Evolutionary conservation across 371 early-diverging fungal species (phyloP), one percentile per base, ranked within the genome.

Genomic region (Cokeromyces recurvatus): DNA sequence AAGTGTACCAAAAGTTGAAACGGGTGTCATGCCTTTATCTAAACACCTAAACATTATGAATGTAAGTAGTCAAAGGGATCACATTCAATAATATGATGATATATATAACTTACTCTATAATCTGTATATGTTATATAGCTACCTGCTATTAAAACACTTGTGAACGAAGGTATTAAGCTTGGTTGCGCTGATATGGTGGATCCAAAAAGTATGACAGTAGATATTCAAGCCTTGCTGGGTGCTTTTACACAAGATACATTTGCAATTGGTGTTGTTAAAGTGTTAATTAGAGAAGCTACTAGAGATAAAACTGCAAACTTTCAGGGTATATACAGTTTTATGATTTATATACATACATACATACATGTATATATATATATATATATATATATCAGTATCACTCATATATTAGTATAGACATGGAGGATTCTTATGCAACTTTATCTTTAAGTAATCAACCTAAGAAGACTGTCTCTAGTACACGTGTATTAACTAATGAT

Each of bases 1-100:
- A 11, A 71, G 55, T 32, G 55, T 57, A 2, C 72, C 68, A 2
- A 51, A 42, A 5, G 57, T 71, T 17, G 72, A 71, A 44, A 68
- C 68, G 7, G 68, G 58, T 20, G 66, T 71, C 10, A 67, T 71
- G 72, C 68, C 72, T 1, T 38, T 71, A 24, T 46, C 68, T 25
- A 61, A 60, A 24, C 66, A 71, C 31, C 15, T 71, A 4, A 71
- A 71, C 38, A 62, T 71, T 11, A 71, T 71, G 72, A 62, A 68
- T 44, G 65, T 62, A 59, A 49, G 59, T 48, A n/a, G n/a, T n/a
- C n/a, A n/a, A n/a, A n/a, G n/a, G n/a, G n/a, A n/a, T n/a, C n/a
- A n/a, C n/a, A n/a, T n/a, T n/a, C n/a, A n/a, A n/a, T n/a, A n/a
- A n/a, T n/a, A n/a, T n/a, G n/a, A n/a, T n/a, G n/a, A n/a, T n/a